Conservation (phyloP, 2,329 filamentous ascomycete genomes). For the Alternaria conjuncta region DNA sequence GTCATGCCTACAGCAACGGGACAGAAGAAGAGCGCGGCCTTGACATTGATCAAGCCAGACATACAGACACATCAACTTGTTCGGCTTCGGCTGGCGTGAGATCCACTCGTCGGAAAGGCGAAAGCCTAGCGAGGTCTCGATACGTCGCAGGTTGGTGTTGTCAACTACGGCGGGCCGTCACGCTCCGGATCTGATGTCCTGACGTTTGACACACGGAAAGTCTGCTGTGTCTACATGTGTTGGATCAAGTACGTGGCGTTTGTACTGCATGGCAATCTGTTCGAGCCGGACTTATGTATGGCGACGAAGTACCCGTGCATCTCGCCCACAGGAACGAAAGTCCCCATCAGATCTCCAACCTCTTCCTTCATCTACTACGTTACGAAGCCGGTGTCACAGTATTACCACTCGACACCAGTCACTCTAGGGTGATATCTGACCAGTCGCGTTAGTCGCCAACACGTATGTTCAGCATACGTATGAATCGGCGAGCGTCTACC, state of each 20-base stretch:
- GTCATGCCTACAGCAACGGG: slow-evolving; percentile 36
- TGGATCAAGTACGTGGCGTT: slow-evolving; percentile 37
- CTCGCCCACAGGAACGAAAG: slow-evolving; percentile 52
- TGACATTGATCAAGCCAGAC: slow-evolving; percentile 47
- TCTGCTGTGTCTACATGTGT: slow-evolving; percentile 21
- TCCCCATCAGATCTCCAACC: slow-evolving; percentile 53
- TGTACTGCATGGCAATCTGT: slow-evolving; percentile 22
- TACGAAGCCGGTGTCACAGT: slow-evolving; percentile 60
- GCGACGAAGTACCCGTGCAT: slow-evolving; percentile 57
- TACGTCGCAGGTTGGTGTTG: slow-evolving; percentile 40
- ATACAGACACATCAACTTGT: slow-evolving; percentile 51
- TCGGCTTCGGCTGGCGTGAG: slow-evolving; percentile 39
- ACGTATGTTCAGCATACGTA: slow-evolving; percentile 58
- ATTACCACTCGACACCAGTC: slow-evolving; percentile 54
- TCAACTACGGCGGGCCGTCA: slow-evolving; percentile 44
- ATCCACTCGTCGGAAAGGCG: slow-evolving; percentile 67
- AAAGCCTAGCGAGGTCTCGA: slow-evolving; percentile 61
- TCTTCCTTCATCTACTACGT: slow-evolving; percentile 43
- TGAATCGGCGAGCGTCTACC: slow-evolving; percentile 65
- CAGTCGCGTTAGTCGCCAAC: slow-evolving; percentile 72
- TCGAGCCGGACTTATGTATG: slow-evolving; percentile 8
- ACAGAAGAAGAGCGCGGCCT: slow-evolving; percentile 49
- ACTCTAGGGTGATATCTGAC: slow-evolving; percentile 59
- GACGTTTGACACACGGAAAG: slow-evolving; percentile 13
- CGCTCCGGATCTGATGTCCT: slow-evolving; percentile 45